Evolutionary conservation across 192 early-diverging fungal genomes (phyloP).

Genomic region (Backusella morwellensis): DNA sequence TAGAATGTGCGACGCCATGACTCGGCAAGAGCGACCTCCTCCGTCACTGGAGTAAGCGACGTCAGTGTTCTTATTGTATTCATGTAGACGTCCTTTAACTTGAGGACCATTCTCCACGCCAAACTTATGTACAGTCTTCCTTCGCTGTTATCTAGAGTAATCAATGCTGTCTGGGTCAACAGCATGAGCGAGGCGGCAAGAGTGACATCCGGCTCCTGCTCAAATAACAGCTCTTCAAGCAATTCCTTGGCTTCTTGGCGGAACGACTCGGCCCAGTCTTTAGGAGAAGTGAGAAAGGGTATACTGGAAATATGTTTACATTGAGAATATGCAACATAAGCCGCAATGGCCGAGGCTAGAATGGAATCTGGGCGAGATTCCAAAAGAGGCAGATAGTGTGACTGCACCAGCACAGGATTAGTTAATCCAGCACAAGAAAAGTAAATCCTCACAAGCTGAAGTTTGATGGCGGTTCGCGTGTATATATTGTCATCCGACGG

Average conservation of each 20-base stretch:
- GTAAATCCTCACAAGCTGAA: not conserved
- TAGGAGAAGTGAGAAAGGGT: not conserved
- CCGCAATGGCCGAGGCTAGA: conserved; percentile 15
- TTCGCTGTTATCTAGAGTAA: conserved; percentile 9
- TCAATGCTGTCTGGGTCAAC: conserved; percentile 8
- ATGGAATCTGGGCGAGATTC: conserved; percentile 10
- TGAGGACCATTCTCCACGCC: conserved; percentile 17
- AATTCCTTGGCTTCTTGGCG: conserved; percentile 10
- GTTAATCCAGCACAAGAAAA: conserved; percentile 15
- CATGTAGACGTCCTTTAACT: conserved; percentile 14
- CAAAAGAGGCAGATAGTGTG: conserved; percentile 6
- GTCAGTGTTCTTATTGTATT: conserved; percentile 1
- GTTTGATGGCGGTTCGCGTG: not conserved
- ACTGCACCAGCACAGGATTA: conserved; percentile 2
- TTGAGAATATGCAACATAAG: conserved; percentile 12
- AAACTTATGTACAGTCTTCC: conserved; percentile 15
- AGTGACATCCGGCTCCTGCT: not conserved
- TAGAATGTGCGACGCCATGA: conserved; percentile 22
- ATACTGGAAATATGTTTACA: conserved; percentile 14
- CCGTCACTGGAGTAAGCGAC: not conserved
- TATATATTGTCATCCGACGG: not conserved
- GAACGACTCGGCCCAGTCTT: conserved; percentile 14
- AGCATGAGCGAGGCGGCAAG: conserved; percentile 5
- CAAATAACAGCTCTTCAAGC: conserved; percentile 22
- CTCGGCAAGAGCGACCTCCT: conserved; percentile 4